Evolutionary conservation across 192 early-diverging fungal genomes (phyloP).

Genomic region (Linnemannia exigua): DNA sequence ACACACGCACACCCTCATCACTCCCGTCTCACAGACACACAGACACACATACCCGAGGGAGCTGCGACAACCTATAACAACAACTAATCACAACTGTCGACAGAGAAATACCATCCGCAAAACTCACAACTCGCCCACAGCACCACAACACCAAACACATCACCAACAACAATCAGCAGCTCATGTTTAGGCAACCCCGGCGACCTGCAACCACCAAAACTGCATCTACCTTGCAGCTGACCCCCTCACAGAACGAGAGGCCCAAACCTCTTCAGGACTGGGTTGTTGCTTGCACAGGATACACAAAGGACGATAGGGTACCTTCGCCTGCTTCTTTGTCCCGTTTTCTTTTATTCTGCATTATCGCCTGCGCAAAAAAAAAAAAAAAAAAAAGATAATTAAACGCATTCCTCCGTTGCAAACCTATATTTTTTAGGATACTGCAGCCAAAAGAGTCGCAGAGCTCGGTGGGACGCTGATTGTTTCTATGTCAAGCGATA

Average conservation of each 20-base stretch:
- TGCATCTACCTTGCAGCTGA: background rate
- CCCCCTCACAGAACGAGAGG: background rate
- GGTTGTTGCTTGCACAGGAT: background rate
- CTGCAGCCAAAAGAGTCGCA: slow-evolving; percentile 5
- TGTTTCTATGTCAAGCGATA: slow-evolving; percentile 16
- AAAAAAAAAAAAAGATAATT: background rate
- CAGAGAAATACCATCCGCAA: background rate
- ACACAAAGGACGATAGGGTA: slow-evolving; percentile 1
- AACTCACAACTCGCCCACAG: too few species aligned
- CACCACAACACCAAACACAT: background rate
- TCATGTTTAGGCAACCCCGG: background rate
- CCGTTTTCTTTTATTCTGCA: background rate
- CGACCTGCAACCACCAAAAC: background rate
- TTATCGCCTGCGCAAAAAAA: background rate
- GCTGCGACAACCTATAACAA: too few species aligned
- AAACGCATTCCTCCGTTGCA: background rate
- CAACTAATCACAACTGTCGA: background rate
- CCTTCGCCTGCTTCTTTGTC: too few species aligned
- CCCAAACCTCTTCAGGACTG: background rate
- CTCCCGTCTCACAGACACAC: background rate
- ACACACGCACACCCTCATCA: background rate
- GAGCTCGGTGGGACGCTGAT: slow-evolving; percentile 30
- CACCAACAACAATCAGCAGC: background rate
- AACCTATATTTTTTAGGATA: slow-evolving; percentile 10
- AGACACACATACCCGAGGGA: background rate